Evolutionary conservation across 2,329 filamentous ascomycete species (phyloP).

Genomic region (Phaeosphaeriaceae sp.): DNA sequence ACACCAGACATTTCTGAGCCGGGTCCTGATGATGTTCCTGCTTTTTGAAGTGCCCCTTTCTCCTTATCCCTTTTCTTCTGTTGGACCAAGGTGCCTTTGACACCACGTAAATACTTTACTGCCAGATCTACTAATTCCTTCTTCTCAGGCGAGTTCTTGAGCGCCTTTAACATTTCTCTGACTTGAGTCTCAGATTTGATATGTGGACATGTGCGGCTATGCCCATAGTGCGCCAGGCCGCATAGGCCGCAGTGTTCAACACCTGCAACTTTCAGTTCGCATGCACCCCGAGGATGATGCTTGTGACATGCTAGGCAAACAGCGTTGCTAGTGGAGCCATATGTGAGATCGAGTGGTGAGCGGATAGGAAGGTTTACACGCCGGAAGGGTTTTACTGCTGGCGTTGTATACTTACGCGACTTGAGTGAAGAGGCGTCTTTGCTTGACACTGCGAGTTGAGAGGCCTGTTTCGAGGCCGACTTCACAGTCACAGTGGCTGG

Average conservation of each 20-base stretch:
- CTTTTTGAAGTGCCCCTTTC: constrained; percentile 15
- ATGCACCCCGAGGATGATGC: constrained; percentile 63
- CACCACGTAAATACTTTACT: constrained; percentile 62
- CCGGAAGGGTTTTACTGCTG: constrained; percentile 41
- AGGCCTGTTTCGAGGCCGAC: neutral
- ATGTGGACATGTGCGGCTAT: constrained; percentile 64
- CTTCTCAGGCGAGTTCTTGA: constrained; percentile 65
- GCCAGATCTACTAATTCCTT: constrained; percentile 60
- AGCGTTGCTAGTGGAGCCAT: constrained; percentile 17
- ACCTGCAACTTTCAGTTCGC: constrained; percentile 65
- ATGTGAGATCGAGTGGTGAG: constrained; percentile 32
- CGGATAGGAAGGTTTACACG: constrained; percentile 39
- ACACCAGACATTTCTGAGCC: neutral
- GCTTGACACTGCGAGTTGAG: neutral
- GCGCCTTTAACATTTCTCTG: constrained; percentile 66
- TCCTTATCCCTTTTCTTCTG: constrained; percentile 54
- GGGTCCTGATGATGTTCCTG: neutral
- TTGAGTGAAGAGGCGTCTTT: constrained; percentile 3
- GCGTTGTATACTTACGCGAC: constrained; percentile 14
- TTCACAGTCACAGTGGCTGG: constrained; percentile 5
- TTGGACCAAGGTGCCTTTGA: constrained; percentile 63
- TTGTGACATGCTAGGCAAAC: constrained; percentile 62
- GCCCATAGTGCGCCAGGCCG: constrained; percentile 65
- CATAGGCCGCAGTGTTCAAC: constrained; percentile 70
- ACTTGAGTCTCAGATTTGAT: constrained; percentile 69